Base-by-base conservation (phyloP, 1,284 basidiomycete species). In the Phellopilus nigrolimitatus region DNA sequence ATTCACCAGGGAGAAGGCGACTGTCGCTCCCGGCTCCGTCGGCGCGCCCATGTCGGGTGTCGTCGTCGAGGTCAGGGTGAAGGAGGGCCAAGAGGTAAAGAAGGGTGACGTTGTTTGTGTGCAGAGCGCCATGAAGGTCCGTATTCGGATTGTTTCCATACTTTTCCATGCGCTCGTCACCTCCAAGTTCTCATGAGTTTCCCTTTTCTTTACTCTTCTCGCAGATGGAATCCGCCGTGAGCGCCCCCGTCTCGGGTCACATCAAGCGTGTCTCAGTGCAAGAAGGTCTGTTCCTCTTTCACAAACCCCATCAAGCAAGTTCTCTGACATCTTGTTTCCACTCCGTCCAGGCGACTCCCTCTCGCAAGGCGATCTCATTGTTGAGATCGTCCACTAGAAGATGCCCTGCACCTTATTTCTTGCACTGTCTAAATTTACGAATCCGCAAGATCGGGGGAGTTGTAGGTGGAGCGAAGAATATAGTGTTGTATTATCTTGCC, bases 1-100 rank as follows among this genome's bases (percentile, higher is more conserved):
- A 36, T 80, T 97, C 54, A 87, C 88, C 56, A 84, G 97, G 63
- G 95, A 97, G 76, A 97, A 89, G 80, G 92, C 97, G 4, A 85
- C 90, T 3, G 75, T 74, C 57, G 95, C 95, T 65, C 95, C 97
- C 54, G 95, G 97, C 58, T 95, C 91, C 33, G 88, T 99, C 56
- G 95, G 95, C 56, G 91, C 93, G 41, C 91, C 92, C 1, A 95
- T 95, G 91, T 91, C 92, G 53, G 95, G 95, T 73, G 95, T 99
- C 46, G 93, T 99, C 47, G 89, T 99, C 22, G 97, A 99, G 69
- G 92, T 99, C 47, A 80, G 95, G 60, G 95, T 97, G 56, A 93
- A 97, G 73, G 95, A 98, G 70, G 94, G 93, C 44, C 88, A 94
- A 57, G 86, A 94, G 65, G 92, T 99, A 71, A 97, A 91, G 84